phyloP scores from a whole-genome alignment of 2,329 filamentous ascomycete species.

The Aspergillus costaricaensis region DNA sequence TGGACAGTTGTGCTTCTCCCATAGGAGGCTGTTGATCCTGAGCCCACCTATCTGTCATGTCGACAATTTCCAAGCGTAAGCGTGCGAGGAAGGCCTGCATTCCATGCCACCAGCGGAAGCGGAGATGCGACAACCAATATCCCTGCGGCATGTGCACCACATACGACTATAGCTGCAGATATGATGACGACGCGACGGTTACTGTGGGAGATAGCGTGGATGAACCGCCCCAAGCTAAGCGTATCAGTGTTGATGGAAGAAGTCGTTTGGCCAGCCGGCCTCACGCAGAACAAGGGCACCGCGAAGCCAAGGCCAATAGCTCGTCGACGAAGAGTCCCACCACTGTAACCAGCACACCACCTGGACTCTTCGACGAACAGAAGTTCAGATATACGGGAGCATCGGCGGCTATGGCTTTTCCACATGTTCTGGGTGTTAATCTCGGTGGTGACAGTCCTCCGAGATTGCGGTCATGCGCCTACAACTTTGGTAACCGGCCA shows the following conservation, averaged over 20 bases:
- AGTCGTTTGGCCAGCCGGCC: slow-evolving; percentile 1
- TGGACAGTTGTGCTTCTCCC: too few relatives aligned
- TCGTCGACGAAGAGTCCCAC: slow-evolving; percentile 20
- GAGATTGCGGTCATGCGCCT: slow-evolving; percentile 29
- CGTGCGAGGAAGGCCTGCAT: slow-evolving; percentile 34
- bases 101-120: slow-evolving; percentile 37
- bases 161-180: slow-evolving; percentile 32
- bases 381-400: slow-evolving; percentile 31
- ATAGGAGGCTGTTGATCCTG: too few relatives aligned
- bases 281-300: slow-evolving; percentile 1
- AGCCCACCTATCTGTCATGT: slow-evolving; percentile 17
- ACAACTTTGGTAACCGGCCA: slow-evolving; percentile 35
- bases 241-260: slow-evolving; percentile 10
- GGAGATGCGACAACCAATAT: slow-evolving; percentile 34
- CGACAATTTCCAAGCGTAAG: slow-evolving; percentile 28
- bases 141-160: slow-evolving; percentile 34
- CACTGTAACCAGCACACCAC: slow-evolving; percentile 7
- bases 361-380: slow-evolving; percentile 33
- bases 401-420: slow-evolving; percentile 35
- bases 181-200: slow-evolving; percentile 19
- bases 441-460: slow-evolving; percentile 30
- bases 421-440: slow-evolving; percentile 30
- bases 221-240: slow-evolving; percentile 15
- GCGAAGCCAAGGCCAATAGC: slow-evolving; percentile 5
- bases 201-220: neutral